These are phyloP conservation scores for Madurella mycetomatis DNA, from an alignment of 2,329 filamentous ascomycete species.

Conservation along the genomic window DNA sequence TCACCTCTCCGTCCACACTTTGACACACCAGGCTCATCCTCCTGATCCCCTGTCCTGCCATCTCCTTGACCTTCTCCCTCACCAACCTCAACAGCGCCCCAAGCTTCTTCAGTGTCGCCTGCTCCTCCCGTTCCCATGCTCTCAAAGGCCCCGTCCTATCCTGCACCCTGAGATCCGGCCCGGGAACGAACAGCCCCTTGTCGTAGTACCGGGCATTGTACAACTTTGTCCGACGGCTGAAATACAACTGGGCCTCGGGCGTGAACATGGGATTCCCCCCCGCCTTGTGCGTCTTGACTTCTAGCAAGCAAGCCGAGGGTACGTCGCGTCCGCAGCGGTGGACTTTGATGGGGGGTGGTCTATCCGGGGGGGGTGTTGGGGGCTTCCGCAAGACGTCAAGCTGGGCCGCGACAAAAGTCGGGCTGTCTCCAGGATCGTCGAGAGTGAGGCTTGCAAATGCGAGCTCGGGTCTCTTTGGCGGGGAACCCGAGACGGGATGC, in stretches of 20 bases:
- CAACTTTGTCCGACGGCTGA: slow-evolving; percentile 15
- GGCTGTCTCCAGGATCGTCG: slow-evolving; percentile 20
- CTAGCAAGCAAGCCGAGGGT: slow-evolving; percentile 17
- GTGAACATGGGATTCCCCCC: neutral
- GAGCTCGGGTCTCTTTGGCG: neutral
- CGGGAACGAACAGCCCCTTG: slow-evolving; percentile 6
- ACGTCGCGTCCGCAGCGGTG: slow-evolving; percentile 13
- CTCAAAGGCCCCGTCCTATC: slow-evolving; percentile 3
- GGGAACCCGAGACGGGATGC: neutral
- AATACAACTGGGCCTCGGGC: slow-evolving; percentile 24
- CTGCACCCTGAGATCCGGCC: neutral
- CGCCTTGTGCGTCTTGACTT: slow-evolving; percentile 22
- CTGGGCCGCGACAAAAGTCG: neutral
- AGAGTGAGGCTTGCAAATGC: slow-evolving; percentile 12
- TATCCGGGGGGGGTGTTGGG: neutral
- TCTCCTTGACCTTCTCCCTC: neutral
- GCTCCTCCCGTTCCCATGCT: slow-evolving; percentile 11
- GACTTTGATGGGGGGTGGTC: neutral
- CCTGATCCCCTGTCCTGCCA: neutral
- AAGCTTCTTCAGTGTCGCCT: slow-evolving; percentile 9
- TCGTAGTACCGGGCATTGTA: slow-evolving; percentile 20
- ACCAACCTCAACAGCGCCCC: slow-evolving; percentile 12
- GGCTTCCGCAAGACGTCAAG: neutral
- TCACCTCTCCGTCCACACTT: slow-evolving; percentile 1
- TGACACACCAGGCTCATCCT: slow-evolving; percentile 9